Evolutionary conservation across 2,329 filamentous ascomycete species (phyloP).

Genomic region (Drechslera avenae): DNA sequence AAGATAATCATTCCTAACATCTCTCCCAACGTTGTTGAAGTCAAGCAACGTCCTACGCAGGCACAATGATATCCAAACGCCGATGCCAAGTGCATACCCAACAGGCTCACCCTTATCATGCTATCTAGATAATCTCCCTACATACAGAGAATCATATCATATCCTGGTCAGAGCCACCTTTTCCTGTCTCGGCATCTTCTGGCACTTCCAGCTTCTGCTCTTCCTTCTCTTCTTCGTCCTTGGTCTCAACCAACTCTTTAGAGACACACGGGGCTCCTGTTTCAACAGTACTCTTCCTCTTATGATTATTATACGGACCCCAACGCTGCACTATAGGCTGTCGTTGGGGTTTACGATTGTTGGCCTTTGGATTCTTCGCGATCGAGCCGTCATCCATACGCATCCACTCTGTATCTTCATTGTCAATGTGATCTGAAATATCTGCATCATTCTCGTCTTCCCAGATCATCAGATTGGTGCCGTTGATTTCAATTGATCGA

Average conservation of each 20-base stretch:
- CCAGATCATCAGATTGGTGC: constrained; percentile 49
- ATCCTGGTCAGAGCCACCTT: constrained; percentile 23
- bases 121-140: background rate
- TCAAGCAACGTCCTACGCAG: constrained; percentile 6
- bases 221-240: constrained; percentile 13
- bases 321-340: constrained; percentile 36
- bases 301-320: constrained; percentile 41
- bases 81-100: constrained; percentile 22
- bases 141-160: constrained; percentile 15
- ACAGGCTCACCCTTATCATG: background rate
- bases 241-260: constrained; percentile 26
- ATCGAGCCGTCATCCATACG: constrained; percentile 48
- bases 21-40: constrained; percentile 3
- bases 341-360: constrained; percentile 38
- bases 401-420: constrained; percentile 43
- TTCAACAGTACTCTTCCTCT: constrained; percentile 33
- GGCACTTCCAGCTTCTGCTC: constrained; percentile 20
- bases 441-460: constrained; percentile 47
- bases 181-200: constrained; percentile 6
- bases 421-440: constrained; percentile 47
- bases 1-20: background rate
- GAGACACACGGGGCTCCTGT: constrained; percentile 26
- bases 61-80: constrained; percentile 27
- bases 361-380: constrained; percentile 43
- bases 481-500: constrained; percentile 44